Base-by-base conservation (phyloP, 2,329 filamentous ascomycete genomes). In the Epichloe aotearoae region DNA sequence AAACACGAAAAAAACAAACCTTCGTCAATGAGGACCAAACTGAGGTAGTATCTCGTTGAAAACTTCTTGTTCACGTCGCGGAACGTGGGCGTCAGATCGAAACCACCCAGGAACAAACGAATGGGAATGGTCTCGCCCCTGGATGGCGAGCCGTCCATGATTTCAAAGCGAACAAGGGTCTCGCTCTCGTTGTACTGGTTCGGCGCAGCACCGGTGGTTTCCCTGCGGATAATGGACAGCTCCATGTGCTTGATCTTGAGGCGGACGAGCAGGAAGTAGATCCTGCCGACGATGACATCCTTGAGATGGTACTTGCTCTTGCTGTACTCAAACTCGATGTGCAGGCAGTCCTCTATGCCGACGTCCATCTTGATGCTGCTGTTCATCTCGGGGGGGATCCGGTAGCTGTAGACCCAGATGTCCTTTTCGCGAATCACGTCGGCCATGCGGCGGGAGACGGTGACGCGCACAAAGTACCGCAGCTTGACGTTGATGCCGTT, bases 201-300 rank as follows among this genome's bases (percentile, higher is more conserved):
- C 6, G 93, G 93, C 20, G 93, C 88, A 5, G 89, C 88, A 50
- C 94, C 93, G 1, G 93, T 98, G 2, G 93, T 98, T 72, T 98
- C 93, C 93, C 94, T 77, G 58, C 94, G 80, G 66, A 98, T 98
- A 62, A 98, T 98, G 58, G 88, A 95, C 55, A 98, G 73, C 73
- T 98, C 93, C 93, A 98, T 98, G 70, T 98, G 93, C 72, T 97
- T 96, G 69, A 98, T 98, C 82, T 98, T 98, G 67, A 98, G 76
- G 62, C 93, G 83, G 55, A 98, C 93, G 46, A 98, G 79, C 58
- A 98, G 73, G 72, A 98, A 98, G 73, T 98, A 98, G 75, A 98
- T 98, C 59, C 94, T 80, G 52, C 93, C 93, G 51, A 98, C 93
- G 59, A 98, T 98, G 57, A 98, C 93, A 67, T 98, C 93, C 72